Evolutionary conservation across 2,329 filamentous ascomycete genomes (phyloP).

Genomic region (Fusarium lateritium): DNA sequence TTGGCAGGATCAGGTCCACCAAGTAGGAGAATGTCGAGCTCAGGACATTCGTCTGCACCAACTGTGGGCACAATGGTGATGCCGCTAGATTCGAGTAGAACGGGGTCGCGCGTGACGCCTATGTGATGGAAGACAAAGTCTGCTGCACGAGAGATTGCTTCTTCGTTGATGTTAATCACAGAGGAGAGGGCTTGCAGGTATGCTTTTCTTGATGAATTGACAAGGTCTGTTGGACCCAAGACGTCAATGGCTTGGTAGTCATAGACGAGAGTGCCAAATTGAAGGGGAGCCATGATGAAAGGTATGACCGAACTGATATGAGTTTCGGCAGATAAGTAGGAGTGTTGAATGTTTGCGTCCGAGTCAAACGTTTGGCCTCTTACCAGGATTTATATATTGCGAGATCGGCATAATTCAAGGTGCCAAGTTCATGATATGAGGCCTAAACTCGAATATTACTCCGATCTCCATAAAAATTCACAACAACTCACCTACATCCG

Average conservation of each 20-base stretch:
- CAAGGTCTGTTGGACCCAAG: constrained; percentile 51
- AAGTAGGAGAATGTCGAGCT: constrained; percentile 56
- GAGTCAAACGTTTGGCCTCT: not conserved
- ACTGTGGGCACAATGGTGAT: constrained; percentile 49
- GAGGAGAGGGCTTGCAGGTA: constrained; percentile 22
- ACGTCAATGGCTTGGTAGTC: constrained; percentile 55
- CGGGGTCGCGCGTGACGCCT: constrained; percentile 51
- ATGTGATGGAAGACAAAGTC: constrained; percentile 55
- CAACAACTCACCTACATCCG: constrained; percentile 9
- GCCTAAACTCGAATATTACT: not conserved
- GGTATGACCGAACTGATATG: not conserved
- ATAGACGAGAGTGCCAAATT: constrained; percentile 44
- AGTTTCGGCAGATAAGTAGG: not conserved
- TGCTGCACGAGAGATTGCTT: constrained; percentile 44
- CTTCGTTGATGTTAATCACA: constrained; percentile 38
- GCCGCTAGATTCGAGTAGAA: constrained; percentile 29
- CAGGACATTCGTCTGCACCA: constrained; percentile 54
- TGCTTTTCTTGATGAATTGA: constrained; percentile 47
- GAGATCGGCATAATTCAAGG: too few species aligned
- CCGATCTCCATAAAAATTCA: not conserved
- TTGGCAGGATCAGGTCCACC: constrained; percentile 50
- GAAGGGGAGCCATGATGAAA: constrained; percentile 26
- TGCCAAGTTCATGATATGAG: not conserved
- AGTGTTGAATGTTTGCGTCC: not conserved
- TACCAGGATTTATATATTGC: not conserved